Base-by-base conservation (phyloP, 495 filamentous ascomycete species). In the Usnea hakonensis region DNA sequence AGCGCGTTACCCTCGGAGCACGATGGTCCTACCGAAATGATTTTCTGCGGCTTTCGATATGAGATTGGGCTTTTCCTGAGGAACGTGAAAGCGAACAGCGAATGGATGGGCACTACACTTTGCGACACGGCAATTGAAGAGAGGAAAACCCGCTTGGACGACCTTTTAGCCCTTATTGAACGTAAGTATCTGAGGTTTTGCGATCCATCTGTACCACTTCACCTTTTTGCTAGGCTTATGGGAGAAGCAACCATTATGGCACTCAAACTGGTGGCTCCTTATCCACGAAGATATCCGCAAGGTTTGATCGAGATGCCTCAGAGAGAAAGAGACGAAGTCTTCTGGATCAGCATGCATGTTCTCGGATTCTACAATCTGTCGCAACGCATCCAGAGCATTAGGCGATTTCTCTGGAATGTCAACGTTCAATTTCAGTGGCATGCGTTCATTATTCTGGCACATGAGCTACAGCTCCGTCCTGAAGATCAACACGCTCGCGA, bases 1-100 rank as follows among this genome's bases (percentile, higher is more conserved):
- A 81, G 77, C 10, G 77, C 82, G 58, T 68, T 74, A 1, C 74
- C 82, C 11, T 73, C 73, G 48, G 78, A 82, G 33, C 77, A 79
- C 16, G 73, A 79, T 5, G 83, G 85, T 5, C 75, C 84, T 0
- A 87, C 86, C 5, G 86, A 89, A 57, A 88, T 88, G 86, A 80
- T 85, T 30, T 87, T 87, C 65, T 82, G 80, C 64, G 71, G 85
- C n/a, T 71, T 87, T 28, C 76, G 78, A 30, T 68, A 77, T 75
- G 67, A 81, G 74, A 64, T 72, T 59, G 65, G 76, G 69, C 62
- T 69, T 76, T 72, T 73, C 79, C 58, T 77, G 64, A 57, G 68
- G 69, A 60, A 75, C 72, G 69, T 67, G 70, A 67, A 69, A 65
- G 58, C 62, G 41, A 21, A 66, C 61, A 10, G 64, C 46, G 33